These are phyloP conservation scores for Aspergillus awamori DNA, from an alignment of 2,329 filamentous ascomycete genomes.

Conservation along the genomic window DNA sequence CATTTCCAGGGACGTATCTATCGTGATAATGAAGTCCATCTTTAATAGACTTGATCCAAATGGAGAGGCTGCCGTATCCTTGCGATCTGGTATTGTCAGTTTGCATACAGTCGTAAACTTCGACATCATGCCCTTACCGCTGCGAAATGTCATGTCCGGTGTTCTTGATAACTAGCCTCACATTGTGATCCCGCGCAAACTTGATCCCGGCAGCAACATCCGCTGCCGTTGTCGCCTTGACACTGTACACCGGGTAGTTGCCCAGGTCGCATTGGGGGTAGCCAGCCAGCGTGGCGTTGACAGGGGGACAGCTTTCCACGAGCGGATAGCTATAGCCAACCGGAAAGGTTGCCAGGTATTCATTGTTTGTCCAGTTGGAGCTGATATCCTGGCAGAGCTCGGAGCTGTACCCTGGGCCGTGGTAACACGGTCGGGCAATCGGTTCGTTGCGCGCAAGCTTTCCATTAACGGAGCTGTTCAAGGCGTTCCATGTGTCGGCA, in stretches of 20 bases:
- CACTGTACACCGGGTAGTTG: conserved; percentile 12
- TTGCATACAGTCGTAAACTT: background rate
- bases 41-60: conserved; percentile 35
- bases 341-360: conserved; percentile 18
- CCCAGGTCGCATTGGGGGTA: conserved; percentile 19
- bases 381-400: conserved; percentile 45
- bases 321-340: conserved; percentile 38
- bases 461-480: conserved; percentile 55
- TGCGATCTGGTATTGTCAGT: conserved; percentile 24
- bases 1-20: conserved; percentile 29
- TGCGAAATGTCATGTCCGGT: conserved; percentile 42
- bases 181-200: conserved; percentile 53
- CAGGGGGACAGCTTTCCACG: conserved; percentile 43
- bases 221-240: conserved; percentile 28
- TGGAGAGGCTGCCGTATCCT: conserved; percentile 33
- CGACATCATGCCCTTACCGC: conserved; percentile 10
- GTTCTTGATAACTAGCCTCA: conserved; percentile 53
- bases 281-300: conserved; percentile 22
- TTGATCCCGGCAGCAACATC: conserved; percentile 31
- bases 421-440: conserved; percentile 54
- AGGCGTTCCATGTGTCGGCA: conserved; percentile 44
- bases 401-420: conserved; percentile 41
- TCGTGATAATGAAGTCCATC: conserved; percentile 34
- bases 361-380: conserved; percentile 45
- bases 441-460: conserved; percentile 55